phyloP scores from a whole-genome alignment of 2,329 filamentous ascomycete species.

The Ceratocystis papillata region DNA sequence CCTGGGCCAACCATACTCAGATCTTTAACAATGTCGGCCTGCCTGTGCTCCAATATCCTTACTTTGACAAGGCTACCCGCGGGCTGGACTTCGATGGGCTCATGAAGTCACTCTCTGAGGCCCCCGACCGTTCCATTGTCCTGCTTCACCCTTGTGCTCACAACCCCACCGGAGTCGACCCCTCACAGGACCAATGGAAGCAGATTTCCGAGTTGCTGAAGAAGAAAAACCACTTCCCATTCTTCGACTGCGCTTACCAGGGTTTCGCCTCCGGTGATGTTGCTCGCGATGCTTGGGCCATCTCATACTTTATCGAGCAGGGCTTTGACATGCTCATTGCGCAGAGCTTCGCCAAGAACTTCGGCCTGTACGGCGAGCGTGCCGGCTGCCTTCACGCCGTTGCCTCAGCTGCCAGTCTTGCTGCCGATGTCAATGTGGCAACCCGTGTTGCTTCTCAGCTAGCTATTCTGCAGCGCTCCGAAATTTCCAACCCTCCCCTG shows the following conservation, averaged over 20 bases:
- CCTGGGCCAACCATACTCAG: conserved; percentile 98
- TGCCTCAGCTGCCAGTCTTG: conserved; percentile 50
- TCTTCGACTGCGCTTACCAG: conserved; percentile 97
- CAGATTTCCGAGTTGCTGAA: conserved; percentile 70
- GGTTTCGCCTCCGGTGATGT: conserved; percentile 92
- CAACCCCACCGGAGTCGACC: conserved; percentile 96
- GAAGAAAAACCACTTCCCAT: conserved; percentile 78
- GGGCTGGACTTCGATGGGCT: conserved; percentile 89
- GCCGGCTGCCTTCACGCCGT: conserved; percentile 95
- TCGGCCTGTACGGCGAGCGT: conserved; percentile 92
- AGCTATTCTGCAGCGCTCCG: conserved; percentile 85
- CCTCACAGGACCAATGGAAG: conserved; percentile 87
- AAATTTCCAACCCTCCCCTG: conserved; percentile 93
- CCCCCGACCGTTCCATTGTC: conserved; percentile 72
- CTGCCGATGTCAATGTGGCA: conserved; percentile 47
- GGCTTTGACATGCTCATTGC: conserved; percentile 81
- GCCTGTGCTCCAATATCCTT: conserved; percentile 72
- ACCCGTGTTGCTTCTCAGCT: conserved; percentile 72
- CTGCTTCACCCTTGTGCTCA: conserved; percentile 92
- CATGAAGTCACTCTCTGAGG: conserved; percentile 57
- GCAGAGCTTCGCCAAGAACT: conserved; percentile 96
- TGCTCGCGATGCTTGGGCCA: conserved; percentile 73
- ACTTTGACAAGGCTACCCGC: conserved; percentile 81
- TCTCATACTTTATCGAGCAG: conserved; percentile 86
- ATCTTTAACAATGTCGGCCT: conserved; percentile 90